A percentile compares a stretch with the other conserved stretches of the same genome.
phyloP scores from a whole-genome alignment of 2,329 filamentous ascomycete species.

The Trichoderma gracile region DNA sequence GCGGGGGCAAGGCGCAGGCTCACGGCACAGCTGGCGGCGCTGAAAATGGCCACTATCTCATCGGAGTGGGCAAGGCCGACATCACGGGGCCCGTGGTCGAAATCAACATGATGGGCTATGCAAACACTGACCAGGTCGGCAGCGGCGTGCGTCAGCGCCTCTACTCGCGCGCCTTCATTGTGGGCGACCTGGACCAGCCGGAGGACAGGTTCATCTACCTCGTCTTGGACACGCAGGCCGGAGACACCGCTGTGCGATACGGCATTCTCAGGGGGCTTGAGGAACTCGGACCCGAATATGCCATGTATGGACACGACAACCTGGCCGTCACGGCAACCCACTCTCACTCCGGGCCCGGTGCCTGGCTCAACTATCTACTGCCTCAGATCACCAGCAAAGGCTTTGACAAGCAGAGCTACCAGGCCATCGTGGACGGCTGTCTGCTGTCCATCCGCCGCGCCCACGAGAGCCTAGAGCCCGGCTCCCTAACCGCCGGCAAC shows the following conservation, averaged over 20 bases:
- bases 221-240: constrained; percentile 80
- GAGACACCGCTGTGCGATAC: constrained; percentile 82
- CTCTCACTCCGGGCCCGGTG: constrained; percentile 84
- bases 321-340: constrained; percentile 90
- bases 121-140: constrained; percentile 75
- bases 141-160: constrained; percentile 80
- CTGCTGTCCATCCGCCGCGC: constrained; percentile 76
- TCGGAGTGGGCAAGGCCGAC: constrained; percentile 56
- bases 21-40: background rate
- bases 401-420: constrained; percentile 82
- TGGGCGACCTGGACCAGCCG: constrained; percentile 66
- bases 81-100: constrained; percentile 76
- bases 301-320: constrained; percentile 71
- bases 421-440: constrained; percentile 82
- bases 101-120: constrained; percentile 88
- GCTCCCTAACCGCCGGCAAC: constrained; percentile 65
- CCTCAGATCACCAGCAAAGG: constrained; percentile 86
- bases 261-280: constrained; percentile 75
- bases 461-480: constrained; percentile 59
- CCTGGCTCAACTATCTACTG: constrained; percentile 88
- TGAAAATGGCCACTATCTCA: constrained; percentile 42
- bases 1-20: constrained; percentile 14
- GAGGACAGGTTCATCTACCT: constrained; percentile 79
- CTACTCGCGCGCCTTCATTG: constrained; percentile 83
- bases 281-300: constrained; percentile 68